Conservation (phyloP, 164 flowering plant species). For the Magnolia sinica region DNA sequence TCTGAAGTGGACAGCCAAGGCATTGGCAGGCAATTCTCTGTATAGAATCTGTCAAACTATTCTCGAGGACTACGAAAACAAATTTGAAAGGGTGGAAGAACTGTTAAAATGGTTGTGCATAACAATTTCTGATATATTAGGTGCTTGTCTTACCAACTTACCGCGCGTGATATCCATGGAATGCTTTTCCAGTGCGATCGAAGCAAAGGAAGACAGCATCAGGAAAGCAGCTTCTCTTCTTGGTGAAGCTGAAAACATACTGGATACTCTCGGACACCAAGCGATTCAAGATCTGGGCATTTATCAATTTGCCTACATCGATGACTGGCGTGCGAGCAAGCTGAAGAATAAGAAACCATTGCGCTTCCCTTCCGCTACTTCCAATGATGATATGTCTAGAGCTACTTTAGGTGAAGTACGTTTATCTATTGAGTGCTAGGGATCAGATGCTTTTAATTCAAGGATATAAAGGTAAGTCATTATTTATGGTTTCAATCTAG, state of each 20-base stretch:
- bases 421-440: neutral
- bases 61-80: constrained; percentile 9
- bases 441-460: neutral
- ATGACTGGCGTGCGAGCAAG: neutral
- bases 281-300: neutral
- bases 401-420: neutral
- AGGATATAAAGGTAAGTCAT: too few relatives aligned
- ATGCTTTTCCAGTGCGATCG: neutral
- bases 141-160: neutral
- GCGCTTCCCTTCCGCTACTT: neutral
- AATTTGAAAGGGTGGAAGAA: neutral
- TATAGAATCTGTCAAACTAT: constrained; percentile 43
- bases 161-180: neutral
- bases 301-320: neutral
- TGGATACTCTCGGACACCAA: neutral
- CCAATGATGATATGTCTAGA: neutral
- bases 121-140: neutral
- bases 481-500: too few relatives aligned
- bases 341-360: neutral
- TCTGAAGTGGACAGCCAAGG: constrained; percentile 11
- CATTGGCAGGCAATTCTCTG: constrained; percentile 59
- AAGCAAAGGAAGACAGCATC: neutral
- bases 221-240: neutral
- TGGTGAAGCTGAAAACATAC: neutral
- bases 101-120: neutral